Base-by-base conservation (phyloP, 2,329 filamentous ascomycete species). In the Penicillium sp. region DNA sequence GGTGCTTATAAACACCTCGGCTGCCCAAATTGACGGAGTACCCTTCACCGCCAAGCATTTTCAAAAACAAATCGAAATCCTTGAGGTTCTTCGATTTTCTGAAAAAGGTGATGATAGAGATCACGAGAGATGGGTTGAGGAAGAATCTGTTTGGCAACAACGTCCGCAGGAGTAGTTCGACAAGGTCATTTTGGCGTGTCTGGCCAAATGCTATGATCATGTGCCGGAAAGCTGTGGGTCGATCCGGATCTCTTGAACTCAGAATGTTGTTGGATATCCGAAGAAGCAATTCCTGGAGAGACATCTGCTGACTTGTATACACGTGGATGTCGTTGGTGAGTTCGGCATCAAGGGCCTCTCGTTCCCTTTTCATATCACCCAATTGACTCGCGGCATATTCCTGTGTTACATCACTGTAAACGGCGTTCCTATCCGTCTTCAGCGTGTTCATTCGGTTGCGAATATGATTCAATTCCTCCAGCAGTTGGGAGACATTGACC, bases 1-100 rank as follows among this genome's bases (percentile, higher is more conserved):
- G 58, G n/a, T 54, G 58, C 40, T 59, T 60, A 47, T 65, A 74
- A 19, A 52, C 57, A 8, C 61, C 59, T 14, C 67, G 52, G 5
- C 57, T 59, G 2, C 64, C 64, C 47, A 76, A 47, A 34, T 75
- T 73, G 8, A 71, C 63, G 8, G 69, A 64, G 40, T 70, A 73
- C 2, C 66, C 64, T 30, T 69, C 60, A 3, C 71, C 73, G 30
- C 67, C 64, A 10, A 76, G 57, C 64, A 71, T 70, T 39, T 68
- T 60, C 30, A 76, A 54, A 47, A 76, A 74, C 19, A 69, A 52
- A 46, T 76, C 73, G 38, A 76, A 76, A n/a, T 67, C 65, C 39
- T 69, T 70, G 4, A 76, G 64, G 40, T 76, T 72, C 50, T 72
- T 74, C 2, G 70, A 67, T 55, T 74, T 76, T 41, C 70, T 71